Evolutionary conservation across 2,329 filamentous ascomycete species (phyloP), one percentile per base, ranked within the genome.

Genomic region (Trichophaea hybrida): DNA sequence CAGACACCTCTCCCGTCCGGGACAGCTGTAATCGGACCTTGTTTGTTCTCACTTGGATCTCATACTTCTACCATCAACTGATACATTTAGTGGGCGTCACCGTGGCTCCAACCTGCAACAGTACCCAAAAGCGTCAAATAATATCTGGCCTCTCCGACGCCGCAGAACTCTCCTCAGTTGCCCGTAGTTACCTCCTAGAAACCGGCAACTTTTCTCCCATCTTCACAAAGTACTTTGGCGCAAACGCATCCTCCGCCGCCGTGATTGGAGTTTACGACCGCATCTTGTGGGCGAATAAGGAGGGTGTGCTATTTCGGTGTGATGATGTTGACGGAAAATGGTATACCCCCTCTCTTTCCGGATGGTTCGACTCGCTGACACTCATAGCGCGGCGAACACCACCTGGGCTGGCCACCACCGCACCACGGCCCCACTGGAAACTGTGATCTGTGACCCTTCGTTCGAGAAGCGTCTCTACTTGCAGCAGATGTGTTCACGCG

Each of bases 321-420:
- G 84, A 87, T 61, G 80, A 86, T 64, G 77, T 80, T 0, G 84
- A 86, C 65, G 72, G 75, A 15, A 86, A 86, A 72, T 86, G 83
- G 72, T 24, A 24, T 24, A 24, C 3, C 8, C 3, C 15, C n/a
- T 55, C 24, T 5, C n/a, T 40, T 33, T 31, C 43, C n/a, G 33
- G 1, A 33, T 24, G 24, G 24, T 24, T 24, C 24, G 3, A 24
- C 24, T 24, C 24, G 24, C 24, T 24, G 24, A 24, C 24, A 3
- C 24, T 24, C 82, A 74, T 46, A 56, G 53, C 32, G 55, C 55
- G 31, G 13, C 17, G 15, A 10, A 43, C 32, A 7, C 32, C 15
- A 44, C 48, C 55, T 86, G 78, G 77, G 83, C 75, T 49, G 83
- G 83, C 37, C 83, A 86, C 73, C 84, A 79, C 79, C 79, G 84